Conservation (phyloP, 805 yeast species). For the Ogataea kodamae region DNA sequence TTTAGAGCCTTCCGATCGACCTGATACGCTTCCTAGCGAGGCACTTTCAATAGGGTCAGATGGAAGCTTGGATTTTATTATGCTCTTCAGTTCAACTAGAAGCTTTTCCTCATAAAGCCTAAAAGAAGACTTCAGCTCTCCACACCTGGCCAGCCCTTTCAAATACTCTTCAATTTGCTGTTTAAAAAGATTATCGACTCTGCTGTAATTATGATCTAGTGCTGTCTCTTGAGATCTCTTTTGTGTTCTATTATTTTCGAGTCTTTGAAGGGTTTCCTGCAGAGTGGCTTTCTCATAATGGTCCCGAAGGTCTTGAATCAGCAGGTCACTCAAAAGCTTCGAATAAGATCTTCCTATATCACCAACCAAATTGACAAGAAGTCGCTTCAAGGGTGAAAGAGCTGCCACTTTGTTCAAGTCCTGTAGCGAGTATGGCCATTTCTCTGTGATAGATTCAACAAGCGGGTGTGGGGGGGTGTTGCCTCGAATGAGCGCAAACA, state of each 20-base stretch:
- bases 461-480: slow-evolving; percentile 31
- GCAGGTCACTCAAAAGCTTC: slow-evolving; percentile 48
- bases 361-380: slow-evolving; percentile 51
- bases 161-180: slow-evolving; percentile 44
- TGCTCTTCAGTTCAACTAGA: slow-evolving; percentile 65
- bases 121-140: slow-evolving; percentile 59
- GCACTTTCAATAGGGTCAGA: slow-evolving; percentile 31
- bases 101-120: slow-evolving; percentile 62
- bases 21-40: slow-evolving; percentile 20
- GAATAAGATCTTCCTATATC: slow-evolving; percentile 70
- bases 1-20: slow-evolving; percentile 28
- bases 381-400: slow-evolving; percentile 45
- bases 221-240: slow-evolving; percentile 8
- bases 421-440: slow-evolving; percentile 44
- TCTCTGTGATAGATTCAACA: slow-evolving; percentile 29
- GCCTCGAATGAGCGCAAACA: slow-evolving; percentile 60
- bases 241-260: slow-evolving; percentile 26
- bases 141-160: slow-evolving; percentile 56
- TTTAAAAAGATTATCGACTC: slow-evolving; percentile 35
- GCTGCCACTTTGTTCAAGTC: slow-evolving; percentile 49
- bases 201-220: slow-evolving; percentile 8
- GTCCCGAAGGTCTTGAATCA: slow-evolving; percentile 58
- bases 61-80: slow-evolving; percentile 67
- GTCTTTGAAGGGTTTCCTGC: slow-evolving; percentile 49
- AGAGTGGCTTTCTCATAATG: slow-evolving; percentile 50